Evolutionary conservation across 805 yeast species (phyloP), one percentile per base, ranked within the genome.

Genomic region (Sugiyamaella americana): DNA sequence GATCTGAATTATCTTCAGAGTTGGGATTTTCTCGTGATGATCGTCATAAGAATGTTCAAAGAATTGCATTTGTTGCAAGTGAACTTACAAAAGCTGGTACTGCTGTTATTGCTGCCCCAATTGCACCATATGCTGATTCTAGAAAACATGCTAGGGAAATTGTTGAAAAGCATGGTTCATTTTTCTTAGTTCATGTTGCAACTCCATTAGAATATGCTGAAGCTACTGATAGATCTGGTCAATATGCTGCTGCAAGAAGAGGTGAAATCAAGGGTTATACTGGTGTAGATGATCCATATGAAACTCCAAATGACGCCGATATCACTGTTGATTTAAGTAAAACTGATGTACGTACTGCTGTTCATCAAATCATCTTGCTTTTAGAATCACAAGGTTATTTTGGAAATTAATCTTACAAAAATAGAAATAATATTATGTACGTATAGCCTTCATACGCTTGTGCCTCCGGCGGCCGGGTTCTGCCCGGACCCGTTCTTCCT

Each of bases 11-110:
- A 43, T 64, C 70, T 16, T 55, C 67, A 5, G 72, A 69, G 56
- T 67, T 69, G 5, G 73, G 73, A 8, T 68, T 64, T 58, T 55
- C 65, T 23, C 63, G 63, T 21, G 58, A 61, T 34, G 72, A 69
- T 56, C 61, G 73, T 23, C 62, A 58, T 58, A 64, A 58, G 52
- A 66, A 69, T 58, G 64, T 58, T 54, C 74, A 58, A 67, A 75
- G 58, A 37, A 75, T 80, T 51, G 76, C 84, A 3, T 81, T 77
- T 57, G 78, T 85, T 49, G 76, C 85, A 40, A 74, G 80, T 48
- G 91, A 88, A 68, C 72, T 87, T 56, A 83, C 84, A 37, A 80
- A 86, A 63, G 79, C 96, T n/a, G 97, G 97, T 48, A 72, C 95
- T 6, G 98, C 95, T 57, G 91, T 91, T 37, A 84, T 89, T 54